Base-by-base conservation (phyloP, 2,329 filamentous ascomycete genomes). In the Chaetomiaceae sp. region DNA sequence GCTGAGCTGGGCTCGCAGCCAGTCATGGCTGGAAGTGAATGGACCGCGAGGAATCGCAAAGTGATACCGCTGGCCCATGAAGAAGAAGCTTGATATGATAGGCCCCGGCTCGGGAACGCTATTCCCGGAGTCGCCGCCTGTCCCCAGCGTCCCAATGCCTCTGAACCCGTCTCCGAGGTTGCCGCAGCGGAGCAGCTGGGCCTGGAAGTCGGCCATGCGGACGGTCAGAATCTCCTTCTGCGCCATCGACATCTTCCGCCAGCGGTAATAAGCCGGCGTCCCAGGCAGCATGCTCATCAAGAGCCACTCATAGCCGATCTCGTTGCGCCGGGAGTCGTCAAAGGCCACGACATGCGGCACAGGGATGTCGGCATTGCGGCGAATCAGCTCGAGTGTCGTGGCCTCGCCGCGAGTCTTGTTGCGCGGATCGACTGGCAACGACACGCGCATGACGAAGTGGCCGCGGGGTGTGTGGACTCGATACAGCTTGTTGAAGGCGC, bases 231-330 rank as follows among this genome's bases (percentile, higher is more conserved):
- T 52, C 36, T 61, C 59, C 54, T 75, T 75, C 11, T 64, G 57
- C 4, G 55, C 55, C 59, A 65, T 60, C 0, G 65, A 46, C 57
- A 75, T 66, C 15, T 53, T 64, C 5, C 66, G 63, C 68, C 67
- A 71, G 31, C 56, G 40, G 44, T 56, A 44, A 58, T 63, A 47
- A 1, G 56, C 59, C 6, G 64, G 56, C 11, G 33, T 56, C 0
- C 68, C 69, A 9, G 63, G 48, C 54, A 68, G 56, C 23, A 56
- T 43, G 31, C 60, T 61, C 66, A 73, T 71, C 23, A 73, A 48
- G 6, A 72, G 69, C 70, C 70, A 74, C 61, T 73, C 70, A 33
- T 68, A 71, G 0, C 68, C 68, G 33, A 73, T 62, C 23, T 66
- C 62, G 45, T 70, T 72, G 11, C 60, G 42, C 19, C 44, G 47